These are phyloP conservation scores for Tuber aestivum DNA, from an alignment of 495 filamentous ascomycete species.

Conservation along the genomic window DNA sequence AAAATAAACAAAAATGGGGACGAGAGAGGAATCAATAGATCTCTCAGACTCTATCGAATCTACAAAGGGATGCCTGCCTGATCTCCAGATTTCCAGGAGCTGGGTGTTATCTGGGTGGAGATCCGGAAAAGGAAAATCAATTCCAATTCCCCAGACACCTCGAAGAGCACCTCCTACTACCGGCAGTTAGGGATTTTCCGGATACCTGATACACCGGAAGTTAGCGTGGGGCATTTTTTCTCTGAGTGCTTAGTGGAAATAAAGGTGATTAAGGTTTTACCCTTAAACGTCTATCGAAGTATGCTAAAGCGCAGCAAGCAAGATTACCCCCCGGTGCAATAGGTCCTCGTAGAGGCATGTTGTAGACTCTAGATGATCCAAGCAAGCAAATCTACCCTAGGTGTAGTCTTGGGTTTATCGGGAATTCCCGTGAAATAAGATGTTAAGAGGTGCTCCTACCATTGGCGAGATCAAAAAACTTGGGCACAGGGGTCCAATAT, in stretches of 20 bases:
- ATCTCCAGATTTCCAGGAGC: too few relatives aligned
- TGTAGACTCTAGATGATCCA: not conserved
- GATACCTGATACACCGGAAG: not conserved
- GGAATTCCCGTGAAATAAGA: not conserved
- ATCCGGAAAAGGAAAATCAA: too few relatives aligned
- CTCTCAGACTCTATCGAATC: too few relatives aligned
- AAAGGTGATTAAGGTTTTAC: not conserved
- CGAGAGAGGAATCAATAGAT: too few relatives aligned
- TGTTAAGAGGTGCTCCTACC: too few relatives aligned
- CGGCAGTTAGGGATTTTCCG: not conserved
- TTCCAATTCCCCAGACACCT: too few relatives aligned
- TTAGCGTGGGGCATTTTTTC: not conserved
- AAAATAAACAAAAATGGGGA: too few relatives aligned
- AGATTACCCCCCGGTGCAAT: not conserved
- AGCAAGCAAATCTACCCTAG: not conserved
- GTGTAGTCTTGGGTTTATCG: not conserved
- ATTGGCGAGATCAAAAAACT: too few relatives aligned
- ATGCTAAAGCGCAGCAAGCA: not conserved
- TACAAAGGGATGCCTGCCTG: too few relatives aligned
- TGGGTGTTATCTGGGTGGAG: too few relatives aligned
- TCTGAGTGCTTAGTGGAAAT: not conserved
- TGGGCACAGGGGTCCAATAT: too few relatives aligned
- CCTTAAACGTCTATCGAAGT: not conserved
- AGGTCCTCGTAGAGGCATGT: not conserved
- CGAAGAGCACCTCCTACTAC: too few relatives aligned